A percentile compares a stretch with the other conserved stretches of the same genome.
phyloP scores from a whole-genome alignment of 2,329 filamentous ascomycete genomes.

The Diaporthe citriasiana region DNA sequence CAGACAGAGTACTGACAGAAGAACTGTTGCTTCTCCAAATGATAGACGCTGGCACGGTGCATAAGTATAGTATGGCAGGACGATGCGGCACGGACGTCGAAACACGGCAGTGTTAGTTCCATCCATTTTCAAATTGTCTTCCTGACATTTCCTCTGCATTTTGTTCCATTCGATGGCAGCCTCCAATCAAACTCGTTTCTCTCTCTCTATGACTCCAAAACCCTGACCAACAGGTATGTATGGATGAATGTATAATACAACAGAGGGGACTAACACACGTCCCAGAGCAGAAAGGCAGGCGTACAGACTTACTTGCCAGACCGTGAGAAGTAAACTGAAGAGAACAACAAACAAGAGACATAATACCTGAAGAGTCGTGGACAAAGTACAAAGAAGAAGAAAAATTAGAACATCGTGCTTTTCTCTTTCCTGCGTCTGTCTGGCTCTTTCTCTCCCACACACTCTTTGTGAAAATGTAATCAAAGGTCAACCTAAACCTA shows the following conservation, averaged over 20 bases:
- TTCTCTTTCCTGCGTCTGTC: slow-evolving; percentile 19
- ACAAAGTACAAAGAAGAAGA: background rate
- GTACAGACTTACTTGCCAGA: background rate
- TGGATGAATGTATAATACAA: slow-evolving; percentile 19
- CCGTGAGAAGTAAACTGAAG: background rate
- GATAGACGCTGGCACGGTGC: background rate
- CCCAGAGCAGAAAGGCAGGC: slow-evolving; percentile 13
- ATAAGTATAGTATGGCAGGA: background rate
- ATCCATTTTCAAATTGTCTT: background rate
- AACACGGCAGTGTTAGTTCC: background rate
- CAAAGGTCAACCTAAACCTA: slow-evolving; percentile 22
- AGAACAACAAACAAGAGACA: background rate
- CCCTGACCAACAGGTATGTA: slow-evolving; percentile 12
- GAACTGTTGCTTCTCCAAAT: background rate
- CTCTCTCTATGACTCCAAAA: slow-evolving; percentile 14
- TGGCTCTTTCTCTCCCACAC: background rate
- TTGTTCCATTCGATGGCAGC: background rate
- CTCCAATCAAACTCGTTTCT: background rate
- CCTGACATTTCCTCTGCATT: background rate
- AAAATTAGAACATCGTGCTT: slow-evolving; percentile 31
- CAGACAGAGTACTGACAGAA: background rate
- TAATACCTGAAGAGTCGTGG: background rate
- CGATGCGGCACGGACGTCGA: background rate
- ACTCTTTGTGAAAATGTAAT: slow-evolving; percentile 9
- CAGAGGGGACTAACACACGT: background rate